Conservation (phyloP, 2,329 filamentous ascomycete genomes). For the Aspergillus brasiliensis region DNA sequence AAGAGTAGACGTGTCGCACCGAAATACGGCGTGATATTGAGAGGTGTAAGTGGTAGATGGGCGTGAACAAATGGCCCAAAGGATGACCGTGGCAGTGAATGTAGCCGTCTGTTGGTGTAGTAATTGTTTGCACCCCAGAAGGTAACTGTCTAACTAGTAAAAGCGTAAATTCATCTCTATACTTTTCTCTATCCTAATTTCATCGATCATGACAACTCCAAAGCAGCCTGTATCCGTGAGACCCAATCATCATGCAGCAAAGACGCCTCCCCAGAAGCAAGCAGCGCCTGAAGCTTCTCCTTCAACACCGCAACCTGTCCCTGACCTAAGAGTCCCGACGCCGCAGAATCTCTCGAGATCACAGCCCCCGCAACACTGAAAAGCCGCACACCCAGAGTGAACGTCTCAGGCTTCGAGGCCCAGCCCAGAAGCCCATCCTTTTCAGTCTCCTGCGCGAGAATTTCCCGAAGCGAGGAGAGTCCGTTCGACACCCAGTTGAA, state of each 20-base stretch:
- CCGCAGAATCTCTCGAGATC: slow-evolving; percentile 24
- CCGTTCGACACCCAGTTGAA: slow-evolving; percentile 38
- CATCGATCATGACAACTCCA: slow-evolving; percentile 16
- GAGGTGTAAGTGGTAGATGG: neutral
- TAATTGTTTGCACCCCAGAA: neutral
- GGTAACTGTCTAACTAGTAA: neutral
- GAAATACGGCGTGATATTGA: neutral
- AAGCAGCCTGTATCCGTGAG: slow-evolving; percentile 28
- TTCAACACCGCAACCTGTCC: slow-evolving; percentile 18
- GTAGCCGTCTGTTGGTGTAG: neutral
- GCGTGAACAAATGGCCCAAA: neutral
- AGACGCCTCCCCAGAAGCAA: slow-evolving; percentile 23
- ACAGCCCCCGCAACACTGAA: slow-evolving; percentile 41
- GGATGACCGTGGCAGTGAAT: neutral
- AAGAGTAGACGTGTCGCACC: neutral
- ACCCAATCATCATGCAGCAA: slow-evolving; percentile 39
- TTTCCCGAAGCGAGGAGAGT: slow-evolving; percentile 30
- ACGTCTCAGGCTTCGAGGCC: slow-evolving; percentile 68
- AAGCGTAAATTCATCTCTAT: slow-evolving; percentile 11
- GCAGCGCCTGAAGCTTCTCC: slow-evolving; percentile 28
- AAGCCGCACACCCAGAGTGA: slow-evolving; percentile 49
- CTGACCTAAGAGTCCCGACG: slow-evolving; percentile 19
- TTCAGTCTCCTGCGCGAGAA: slow-evolving; percentile 33
- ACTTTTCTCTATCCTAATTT: slow-evolving; percentile 24
- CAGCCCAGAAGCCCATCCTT: slow-evolving; percentile 71